These are phyloP conservation scores for Saccharomyces hybrid DNA, from an alignment of 1,139 yeast genomes.

Conservation along the genomic window DNA sequence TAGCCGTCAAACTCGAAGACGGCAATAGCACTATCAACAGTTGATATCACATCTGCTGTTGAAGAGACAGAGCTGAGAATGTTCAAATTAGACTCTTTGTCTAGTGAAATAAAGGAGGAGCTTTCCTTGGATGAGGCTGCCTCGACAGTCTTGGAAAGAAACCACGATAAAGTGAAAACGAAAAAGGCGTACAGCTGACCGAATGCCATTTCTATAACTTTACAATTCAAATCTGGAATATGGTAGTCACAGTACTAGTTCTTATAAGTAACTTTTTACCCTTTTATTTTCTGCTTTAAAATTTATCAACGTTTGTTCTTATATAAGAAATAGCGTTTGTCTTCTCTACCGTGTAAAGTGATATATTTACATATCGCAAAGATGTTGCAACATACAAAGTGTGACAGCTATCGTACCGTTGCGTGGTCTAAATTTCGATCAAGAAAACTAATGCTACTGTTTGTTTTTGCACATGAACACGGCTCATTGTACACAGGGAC, in stretches of 20 bases:
- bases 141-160: background rate
- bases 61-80: background rate
- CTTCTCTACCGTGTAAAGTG: conserved; percentile 2
- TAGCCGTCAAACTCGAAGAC: conserved; percentile 21
- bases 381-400: background rate
- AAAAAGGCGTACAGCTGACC: background rate
- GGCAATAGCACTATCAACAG: conserved; percentile 10
- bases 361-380: background rate
- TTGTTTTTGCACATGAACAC: background rate
- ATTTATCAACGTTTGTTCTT: background rate
- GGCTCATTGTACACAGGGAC: background rate
- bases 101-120: background rate
- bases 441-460: background rate
- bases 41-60: background rate
- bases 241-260: background rate
- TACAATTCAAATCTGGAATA: background rate
- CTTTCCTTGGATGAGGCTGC: background rate
- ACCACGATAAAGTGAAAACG: background rate
- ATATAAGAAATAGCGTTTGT: conserved; percentile 1
- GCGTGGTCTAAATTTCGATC: background rate
- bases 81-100: background rate
- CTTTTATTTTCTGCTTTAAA: background rate
- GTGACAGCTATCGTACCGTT: background rate
- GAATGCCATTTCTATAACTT: background rate
- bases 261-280: background rate